Base-by-base conservation (phyloP, 495 filamentous ascomycete species). In the Daldinia bambusicola region DNA sequence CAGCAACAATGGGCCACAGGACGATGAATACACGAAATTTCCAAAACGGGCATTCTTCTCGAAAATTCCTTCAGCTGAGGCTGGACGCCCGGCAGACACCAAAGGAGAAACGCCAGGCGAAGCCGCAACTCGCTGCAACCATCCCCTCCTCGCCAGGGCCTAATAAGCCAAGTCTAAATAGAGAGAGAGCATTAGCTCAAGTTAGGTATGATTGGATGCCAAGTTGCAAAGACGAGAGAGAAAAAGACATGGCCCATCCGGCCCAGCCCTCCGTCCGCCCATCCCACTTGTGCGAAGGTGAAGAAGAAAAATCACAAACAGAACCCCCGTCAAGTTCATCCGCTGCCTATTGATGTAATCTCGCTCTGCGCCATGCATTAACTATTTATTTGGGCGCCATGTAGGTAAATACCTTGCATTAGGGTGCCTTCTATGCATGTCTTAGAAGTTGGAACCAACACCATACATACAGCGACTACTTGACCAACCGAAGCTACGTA, bases 11-110 rank as follows among this genome's bases (percentile, higher is more conserved):
- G n/a, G 45, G 22, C 5, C 12, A 52, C 13, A 1, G 22, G 48
- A 50, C 5, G 13, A 50, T 6, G 13, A 20, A 52, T 30, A 18
- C 48, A 52, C 13, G 13, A 4, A 36, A 13, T 13, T 56, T 18
- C 53, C 53, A 18, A 16, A 56, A 56, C 0, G n/a, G 53, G 53
- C 30, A 56, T 56, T n/a, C 32, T 56, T 56, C 53, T 56, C 53
- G 53, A 56, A 56, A 5, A n/a, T 56, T 56, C 53, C 26, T 10
- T 56, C 53, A 56, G 53, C 53, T 37, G 53, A 14, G 53, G 53
- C 53, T 56, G 32, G 53, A 37, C 50, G 50, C 43, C 18, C 43
- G 16, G 41, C 41, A 45, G 41, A 45, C 0, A 45, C 41, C 4
- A 45, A 52, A 20, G n/a, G 26, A 26, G 50, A 52, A 31, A 48